Conservation (phyloP, 306 rosid species). For the Neltuma alba region DNA sequence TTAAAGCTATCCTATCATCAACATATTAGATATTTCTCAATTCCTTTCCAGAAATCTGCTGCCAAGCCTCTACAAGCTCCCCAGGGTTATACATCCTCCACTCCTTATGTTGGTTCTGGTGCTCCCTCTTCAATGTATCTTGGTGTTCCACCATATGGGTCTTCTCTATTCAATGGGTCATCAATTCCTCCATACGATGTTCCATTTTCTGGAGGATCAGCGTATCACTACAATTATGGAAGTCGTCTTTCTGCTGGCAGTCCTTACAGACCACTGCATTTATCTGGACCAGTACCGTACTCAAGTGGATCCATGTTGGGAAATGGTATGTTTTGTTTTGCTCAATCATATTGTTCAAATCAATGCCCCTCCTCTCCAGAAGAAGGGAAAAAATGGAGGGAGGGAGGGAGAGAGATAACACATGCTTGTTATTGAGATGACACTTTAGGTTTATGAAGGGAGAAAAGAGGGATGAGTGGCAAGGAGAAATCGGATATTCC, state of each 20-base stretch:
- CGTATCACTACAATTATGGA: slow-evolving; percentile 89
- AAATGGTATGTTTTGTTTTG: slow-evolving; percentile 54
- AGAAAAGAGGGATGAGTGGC: neutral
- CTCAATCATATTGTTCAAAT: slow-evolving; percentile 14
- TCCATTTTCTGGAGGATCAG: slow-evolving; percentile 92
- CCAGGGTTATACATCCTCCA: slow-evolving; percentile 74
- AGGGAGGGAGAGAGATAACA: neutral
- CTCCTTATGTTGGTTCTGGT: slow-evolving; percentile 81
- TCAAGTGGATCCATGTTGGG: slow-evolving; percentile 87
- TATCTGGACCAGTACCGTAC: slow-evolving; percentile 89
- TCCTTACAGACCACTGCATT: slow-evolving; percentile 88
- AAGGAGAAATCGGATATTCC: slow-evolving; percentile 1
- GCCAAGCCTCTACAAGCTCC: slow-evolving; percentile 84
- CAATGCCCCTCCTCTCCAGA: neutral
- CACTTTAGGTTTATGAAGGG: slow-evolving; percentile 7
- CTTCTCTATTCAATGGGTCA: slow-evolving; percentile 89
- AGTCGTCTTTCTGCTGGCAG: slow-evolving; percentile 82
- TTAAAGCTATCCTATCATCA: neutral
- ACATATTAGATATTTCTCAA: slow-evolving; percentile 10
- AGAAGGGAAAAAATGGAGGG: neutral
- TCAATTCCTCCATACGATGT: slow-evolving; percentile 90
- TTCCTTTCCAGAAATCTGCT: slow-evolving; percentile 69
- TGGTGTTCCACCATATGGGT: slow-evolving; percentile 91
- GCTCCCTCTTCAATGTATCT: slow-evolving; percentile 91
- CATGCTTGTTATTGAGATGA: neutral